These are phyloP conservation scores for Plasmodium blacklocki DNA, from an alignment of 169 alveolate genomes.

Conservation along the genomic window DNA sequence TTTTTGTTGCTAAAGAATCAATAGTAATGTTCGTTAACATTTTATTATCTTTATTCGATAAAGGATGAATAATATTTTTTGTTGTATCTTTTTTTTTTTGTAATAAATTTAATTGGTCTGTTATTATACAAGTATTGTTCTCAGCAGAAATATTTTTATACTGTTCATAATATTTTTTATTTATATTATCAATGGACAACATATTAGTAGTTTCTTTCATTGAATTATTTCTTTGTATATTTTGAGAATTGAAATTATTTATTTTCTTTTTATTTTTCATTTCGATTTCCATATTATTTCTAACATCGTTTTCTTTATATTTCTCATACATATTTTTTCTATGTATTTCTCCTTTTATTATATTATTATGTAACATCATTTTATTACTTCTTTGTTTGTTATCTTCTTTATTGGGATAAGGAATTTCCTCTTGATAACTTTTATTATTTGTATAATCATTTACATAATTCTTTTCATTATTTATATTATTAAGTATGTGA, in stretches of 20 bases:
- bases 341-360: background rate
- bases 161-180: background rate
- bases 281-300: background rate
- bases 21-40: conserved; percentile 5
- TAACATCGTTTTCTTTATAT: background rate
- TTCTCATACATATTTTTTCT: background rate
- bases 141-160: no score
- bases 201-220: background rate
- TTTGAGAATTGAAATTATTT: background rate
- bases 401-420: background rate
- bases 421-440: background rate
- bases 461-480: background rate
- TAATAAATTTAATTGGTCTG: background rate
- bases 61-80: conserved; percentile 10
- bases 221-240: background rate
- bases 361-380: background rate
- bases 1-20: conserved; percentile 38
- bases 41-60: conserved; percentile 1
- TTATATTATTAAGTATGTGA: no score
- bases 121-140: no score
- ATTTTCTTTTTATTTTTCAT: background rate
- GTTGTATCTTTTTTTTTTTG: background rate
- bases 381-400: background rate
- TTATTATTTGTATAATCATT: conserved; percentile 5
- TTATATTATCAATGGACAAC: background rate